A percentile compares a stretch with the other conserved stretches of the same genome.
Evolutionary conservation across 805 yeast genomes (phyloP).

Genomic region (Yamadazyma akitaensis): DNA sequence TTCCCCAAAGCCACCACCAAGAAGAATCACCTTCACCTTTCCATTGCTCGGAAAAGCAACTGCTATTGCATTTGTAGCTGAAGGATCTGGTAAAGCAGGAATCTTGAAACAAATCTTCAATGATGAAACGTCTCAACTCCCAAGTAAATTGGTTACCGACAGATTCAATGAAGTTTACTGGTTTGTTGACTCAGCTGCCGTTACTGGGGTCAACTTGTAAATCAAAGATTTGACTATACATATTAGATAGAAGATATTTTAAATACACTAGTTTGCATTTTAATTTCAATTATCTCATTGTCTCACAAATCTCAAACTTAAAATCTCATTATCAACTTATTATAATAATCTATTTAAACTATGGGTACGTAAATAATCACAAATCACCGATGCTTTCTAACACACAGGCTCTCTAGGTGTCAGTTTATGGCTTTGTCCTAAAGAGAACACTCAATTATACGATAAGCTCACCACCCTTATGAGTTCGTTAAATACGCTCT

Average conservation of each 20-base stretch:
- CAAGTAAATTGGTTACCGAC: conserved; percentile 72
- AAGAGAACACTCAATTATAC: conserved; percentile 46
- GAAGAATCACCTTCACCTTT: conserved; percentile 85
- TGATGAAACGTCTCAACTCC: conserved; percentile 47
- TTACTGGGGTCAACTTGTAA: conserved; percentile 52
- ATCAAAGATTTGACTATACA: neutral
- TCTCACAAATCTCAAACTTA: neutral
- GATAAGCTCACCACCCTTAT: conserved; percentile 59
- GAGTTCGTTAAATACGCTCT: conserved; percentile 64
- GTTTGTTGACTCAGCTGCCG: conserved; percentile 83
- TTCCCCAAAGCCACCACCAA: conserved; percentile 92
- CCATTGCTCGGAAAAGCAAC: conserved; percentile 60
- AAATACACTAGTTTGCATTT: neutral
- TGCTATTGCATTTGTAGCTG: conserved; percentile 77
- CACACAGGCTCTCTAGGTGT: conserved; percentile 13
- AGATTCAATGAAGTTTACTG: conserved; percentile 59
- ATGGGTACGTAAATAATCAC: conserved; percentile 3
- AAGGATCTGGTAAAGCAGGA: conserved; percentile 80
- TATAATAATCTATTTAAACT: neutral
- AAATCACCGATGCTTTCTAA: conserved; percentile 4
- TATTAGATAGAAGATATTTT: neutral
- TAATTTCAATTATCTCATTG: neutral
- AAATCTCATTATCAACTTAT: neutral
- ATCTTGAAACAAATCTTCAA: conserved; percentile 70
- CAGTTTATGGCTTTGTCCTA: conserved; percentile 78